These are phyloP conservation scores for Eurotiales sp. DNA, from an alignment of 2,329 filamentous ascomycete genomes.

Conservation along the genomic window DNA sequence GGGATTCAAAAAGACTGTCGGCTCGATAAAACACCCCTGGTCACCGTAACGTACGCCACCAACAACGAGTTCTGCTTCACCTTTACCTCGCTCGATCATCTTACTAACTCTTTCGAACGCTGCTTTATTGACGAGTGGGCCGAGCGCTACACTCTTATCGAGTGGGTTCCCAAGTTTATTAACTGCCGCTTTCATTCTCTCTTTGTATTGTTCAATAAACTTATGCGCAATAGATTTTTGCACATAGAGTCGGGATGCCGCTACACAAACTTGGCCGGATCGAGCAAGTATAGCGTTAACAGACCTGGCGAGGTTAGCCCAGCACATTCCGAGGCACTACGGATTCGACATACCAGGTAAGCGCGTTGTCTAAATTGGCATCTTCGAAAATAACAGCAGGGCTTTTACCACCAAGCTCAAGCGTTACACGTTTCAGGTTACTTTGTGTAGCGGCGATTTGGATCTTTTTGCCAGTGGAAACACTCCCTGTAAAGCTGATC, in stretches of 20 bases:
- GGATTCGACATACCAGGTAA: conserved; percentile 3
- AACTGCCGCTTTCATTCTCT: conserved; percentile 16
- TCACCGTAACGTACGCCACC: conserved; percentile 13
- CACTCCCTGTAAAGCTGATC: conserved; percentile 41
- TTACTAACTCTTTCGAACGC: conserved; percentile 27
- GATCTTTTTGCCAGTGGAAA: conserved; percentile 37
- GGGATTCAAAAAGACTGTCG: conserved; percentile 25
- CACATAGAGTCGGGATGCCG: conserved; percentile 26
- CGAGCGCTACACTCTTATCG: conserved; percentile 12
- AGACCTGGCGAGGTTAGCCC: conserved; percentile 28
- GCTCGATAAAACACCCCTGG: conserved; percentile 19
- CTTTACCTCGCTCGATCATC: conserved; percentile 22
- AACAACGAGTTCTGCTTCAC: conserved; percentile 14
- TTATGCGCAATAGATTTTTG: conserved; percentile 22
- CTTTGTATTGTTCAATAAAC: conserved; percentile 19
- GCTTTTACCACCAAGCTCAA: conserved; percentile 45
- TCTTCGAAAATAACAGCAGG: conserved; percentile 45
- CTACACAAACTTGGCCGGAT: conserved; percentile 36
- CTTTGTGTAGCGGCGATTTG: conserved; percentile 38
- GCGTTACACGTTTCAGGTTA: conserved; percentile 42
- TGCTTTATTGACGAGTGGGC: conserved; percentile 18
- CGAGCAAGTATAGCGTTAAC: conserved; percentile 33
- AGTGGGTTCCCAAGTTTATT: conserved; percentile 20
- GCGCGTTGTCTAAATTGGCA: conserved; percentile 38
- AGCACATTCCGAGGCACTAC: not conserved